phyloP scores from a whole-genome alignment of 768 basidiomycete genomes.

The Russula virescens region DNA sequence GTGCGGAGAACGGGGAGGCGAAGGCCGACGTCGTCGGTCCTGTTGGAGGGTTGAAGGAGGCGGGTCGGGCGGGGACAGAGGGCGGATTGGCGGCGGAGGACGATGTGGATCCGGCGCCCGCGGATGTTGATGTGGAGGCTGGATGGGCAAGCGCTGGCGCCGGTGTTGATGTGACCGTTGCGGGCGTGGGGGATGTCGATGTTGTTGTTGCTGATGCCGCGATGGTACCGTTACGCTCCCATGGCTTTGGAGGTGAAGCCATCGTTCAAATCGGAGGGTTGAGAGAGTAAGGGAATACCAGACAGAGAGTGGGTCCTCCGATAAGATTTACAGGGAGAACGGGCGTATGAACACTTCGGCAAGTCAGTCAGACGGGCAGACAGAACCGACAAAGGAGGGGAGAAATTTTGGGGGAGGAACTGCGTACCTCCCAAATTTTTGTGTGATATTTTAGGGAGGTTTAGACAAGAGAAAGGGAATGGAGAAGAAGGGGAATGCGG shows the following conservation, averaged over 20 bases:
- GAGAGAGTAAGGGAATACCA: not conserved
- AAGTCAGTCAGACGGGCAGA: too few species aligned
- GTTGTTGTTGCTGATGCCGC: conserved; percentile 17
- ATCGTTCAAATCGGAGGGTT: conserved; percentile 37
- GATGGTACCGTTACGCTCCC: conserved; percentile 56
- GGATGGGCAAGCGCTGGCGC: conserved; percentile 56
- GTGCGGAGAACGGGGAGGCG: conserved; percentile 30
- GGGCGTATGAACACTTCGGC: too few species aligned
- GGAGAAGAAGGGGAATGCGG: too few species aligned
- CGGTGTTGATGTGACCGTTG: not conserved
- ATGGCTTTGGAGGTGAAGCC: conserved; percentile 87
- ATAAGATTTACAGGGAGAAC: too few species aligned
- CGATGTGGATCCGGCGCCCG: not conserved
- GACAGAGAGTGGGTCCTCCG: not conserved
- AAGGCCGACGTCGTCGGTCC: conserved; percentile 33
- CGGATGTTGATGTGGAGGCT: too few species aligned
- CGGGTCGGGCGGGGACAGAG: conserved; percentile 60
- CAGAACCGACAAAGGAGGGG: too few species aligned
- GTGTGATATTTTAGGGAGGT: too few species aligned
- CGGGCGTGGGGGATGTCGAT: conserved; percentile 30
- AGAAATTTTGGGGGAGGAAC: too few species aligned
- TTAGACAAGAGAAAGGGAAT: too few species aligned
- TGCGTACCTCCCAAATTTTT: too few species aligned
- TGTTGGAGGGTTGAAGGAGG: conserved; percentile 36
- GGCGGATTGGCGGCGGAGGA: conserved; percentile 15